These are phyloP conservation scores for Saturnispora sanitii DNA, from an alignment of 805 yeast species.

Conservation along the genomic window DNA sequence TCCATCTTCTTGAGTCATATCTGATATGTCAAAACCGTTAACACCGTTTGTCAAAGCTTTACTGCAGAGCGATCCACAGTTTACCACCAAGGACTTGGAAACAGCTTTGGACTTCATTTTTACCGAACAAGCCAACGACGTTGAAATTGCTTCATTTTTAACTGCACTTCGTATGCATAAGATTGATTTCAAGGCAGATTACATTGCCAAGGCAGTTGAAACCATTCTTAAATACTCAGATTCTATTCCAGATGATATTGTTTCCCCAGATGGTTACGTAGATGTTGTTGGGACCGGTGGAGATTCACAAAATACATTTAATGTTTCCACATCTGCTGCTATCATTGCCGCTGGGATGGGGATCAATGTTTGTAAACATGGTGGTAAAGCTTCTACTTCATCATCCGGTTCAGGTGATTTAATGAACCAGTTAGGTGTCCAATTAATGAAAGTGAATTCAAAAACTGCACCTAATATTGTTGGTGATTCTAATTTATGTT, in stretches of 20 bases:
- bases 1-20: background rate
- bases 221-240: constrained; percentile 61
- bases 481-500: constrained; percentile 45
- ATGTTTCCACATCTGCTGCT: constrained; percentile 91
- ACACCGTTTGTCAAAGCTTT: constrained; percentile 61
- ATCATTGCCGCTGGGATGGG: constrained; percentile 89
- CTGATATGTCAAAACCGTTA: constrained; percentile 16
- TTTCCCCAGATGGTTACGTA: constrained; percentile 44
- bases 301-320: constrained; percentile 94
- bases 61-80: constrained; percentile 46
- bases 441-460: constrained; percentile 57
- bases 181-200: constrained; percentile 72
- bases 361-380: constrained; percentile 81
- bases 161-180: constrained; percentile 66
- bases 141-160: constrained; percentile 71
- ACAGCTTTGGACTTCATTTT: constrained; percentile 54
- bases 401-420: constrained; percentile 91
- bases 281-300: constrained; percentile 99
- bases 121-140: constrained; percentile 49
- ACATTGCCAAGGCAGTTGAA: constrained; percentile 76
- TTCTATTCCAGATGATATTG: constrained; percentile 35
- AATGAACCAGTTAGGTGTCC: constrained; percentile 73
- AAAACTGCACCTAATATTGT: constrained; percentile 51
- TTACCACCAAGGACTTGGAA: constrained; percentile 56
- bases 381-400: constrained; percentile 94